Conservation (phyloP, 2,329 filamentous ascomycete genomes). For the Ophiostoma sp. region DNA sequence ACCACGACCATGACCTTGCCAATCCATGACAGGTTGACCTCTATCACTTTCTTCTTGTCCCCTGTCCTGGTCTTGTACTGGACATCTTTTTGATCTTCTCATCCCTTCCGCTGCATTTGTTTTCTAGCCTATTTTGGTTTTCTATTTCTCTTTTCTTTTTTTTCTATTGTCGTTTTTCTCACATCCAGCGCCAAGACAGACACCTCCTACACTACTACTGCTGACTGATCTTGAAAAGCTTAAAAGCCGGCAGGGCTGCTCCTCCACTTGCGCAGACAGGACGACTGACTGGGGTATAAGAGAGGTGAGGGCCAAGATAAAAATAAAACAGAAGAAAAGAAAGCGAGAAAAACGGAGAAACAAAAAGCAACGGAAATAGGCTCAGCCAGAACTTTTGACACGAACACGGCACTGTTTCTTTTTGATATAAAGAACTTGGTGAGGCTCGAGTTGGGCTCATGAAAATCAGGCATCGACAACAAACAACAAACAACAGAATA, state of each 20-base stretch:
- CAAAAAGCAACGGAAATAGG: background rate
- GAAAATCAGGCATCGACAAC: background rate
- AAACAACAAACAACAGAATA: background rate
- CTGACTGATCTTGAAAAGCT: background rate
- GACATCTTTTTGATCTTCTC: background rate
- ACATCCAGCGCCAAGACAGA: background rate
- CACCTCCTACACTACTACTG: background rate
- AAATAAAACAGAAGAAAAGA: constrained; percentile 7
- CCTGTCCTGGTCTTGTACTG: background rate
- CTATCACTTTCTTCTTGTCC: background rate
- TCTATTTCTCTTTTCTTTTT: background rate
- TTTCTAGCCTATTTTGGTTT: constrained; percentile 13
- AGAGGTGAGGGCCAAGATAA: background rate
- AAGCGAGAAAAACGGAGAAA: background rate
- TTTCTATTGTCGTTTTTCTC: background rate
- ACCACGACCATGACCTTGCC: background rate
- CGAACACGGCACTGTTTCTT: background rate
- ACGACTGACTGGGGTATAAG: background rate
- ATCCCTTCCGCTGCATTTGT: background rate
- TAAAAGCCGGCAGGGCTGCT: background rate
- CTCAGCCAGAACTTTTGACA: background rate
- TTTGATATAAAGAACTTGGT: constrained; percentile 4
- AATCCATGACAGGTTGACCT: background rate
- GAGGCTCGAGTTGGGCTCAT: background rate
- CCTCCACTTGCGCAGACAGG: background rate